Percentiles rank a stretch among this genome's conserved stretches.
These are phyloP conservation scores for Paraconiothyrium sp. DNA, from an alignment of 2,329 filamentous ascomycete genomes.

Conservation along the genomic window DNA sequence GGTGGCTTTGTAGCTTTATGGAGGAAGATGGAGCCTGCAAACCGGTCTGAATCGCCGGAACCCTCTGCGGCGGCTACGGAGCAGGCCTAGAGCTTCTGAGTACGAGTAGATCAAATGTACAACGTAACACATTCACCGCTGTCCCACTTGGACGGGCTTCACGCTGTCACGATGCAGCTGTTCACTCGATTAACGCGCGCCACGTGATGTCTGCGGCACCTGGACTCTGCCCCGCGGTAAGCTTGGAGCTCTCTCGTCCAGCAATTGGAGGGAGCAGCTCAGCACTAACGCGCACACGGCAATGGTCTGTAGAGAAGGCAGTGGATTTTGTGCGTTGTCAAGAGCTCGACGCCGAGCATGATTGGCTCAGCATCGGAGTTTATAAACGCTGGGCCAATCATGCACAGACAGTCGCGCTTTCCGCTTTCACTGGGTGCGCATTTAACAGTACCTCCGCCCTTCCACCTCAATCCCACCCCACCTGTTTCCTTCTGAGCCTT, in stretches of 20 bases:
- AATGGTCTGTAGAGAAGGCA: constrained; percentile 17
- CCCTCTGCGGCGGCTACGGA: not conserved
- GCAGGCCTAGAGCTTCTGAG: constrained; percentile 2
- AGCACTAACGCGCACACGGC: constrained; percentile 18
- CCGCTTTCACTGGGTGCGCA: constrained; percentile 1
- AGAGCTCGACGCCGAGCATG: not conserved
- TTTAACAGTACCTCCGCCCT: constrained; percentile 41
- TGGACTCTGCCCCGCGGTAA: constrained; percentile 44
- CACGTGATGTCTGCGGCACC: constrained; percentile 50
- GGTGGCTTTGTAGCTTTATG: constrained; percentile 51
- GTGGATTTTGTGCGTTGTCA: constrained; percentile 19
- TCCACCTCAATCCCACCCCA: constrained; percentile 35
- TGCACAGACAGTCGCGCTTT: constrained; percentile 4
- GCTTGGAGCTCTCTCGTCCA: constrained; percentile 19
- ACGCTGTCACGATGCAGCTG: not conserved
- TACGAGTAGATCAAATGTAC: constrained; percentile 9
- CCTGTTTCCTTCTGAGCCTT: constrained; percentile 31
- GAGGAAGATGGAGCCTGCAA: constrained; percentile 42
- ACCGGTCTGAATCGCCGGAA: not conserved
- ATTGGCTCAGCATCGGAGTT: constrained; percentile 14
- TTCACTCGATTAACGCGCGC: not conserved
- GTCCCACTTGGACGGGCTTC: not conserved
- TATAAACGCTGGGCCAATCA: constrained; percentile 1
- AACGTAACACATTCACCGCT: constrained; percentile 1
- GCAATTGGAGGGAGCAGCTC: constrained; percentile 14